Conservation (phyloP, 148 eudicot genomes). For the Simmondsia chinensis region DNA sequence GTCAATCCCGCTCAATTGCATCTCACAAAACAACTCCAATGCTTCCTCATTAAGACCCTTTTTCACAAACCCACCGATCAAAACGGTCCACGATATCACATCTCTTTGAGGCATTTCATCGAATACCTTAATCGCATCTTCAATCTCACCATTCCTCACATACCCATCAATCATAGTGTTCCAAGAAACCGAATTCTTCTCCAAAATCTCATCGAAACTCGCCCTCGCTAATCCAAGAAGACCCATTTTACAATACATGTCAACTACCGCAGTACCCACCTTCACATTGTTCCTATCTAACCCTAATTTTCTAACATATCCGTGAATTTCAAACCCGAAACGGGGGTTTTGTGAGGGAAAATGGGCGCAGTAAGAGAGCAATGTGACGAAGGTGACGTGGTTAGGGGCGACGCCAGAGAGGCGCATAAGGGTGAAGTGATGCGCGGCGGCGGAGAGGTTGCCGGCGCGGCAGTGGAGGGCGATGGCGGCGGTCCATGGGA, state of each 20-base stretch:
- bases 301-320: slow-evolving; percentile 43
- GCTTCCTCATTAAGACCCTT: slow-evolving; percentile 36
- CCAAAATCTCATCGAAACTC: slow-evolving; percentile 35
- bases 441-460: slow-evolving; percentile 30
- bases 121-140: slow-evolving; percentile 41
- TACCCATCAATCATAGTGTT: slow-evolving; percentile 69
- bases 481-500: slow-evolving; percentile 59
- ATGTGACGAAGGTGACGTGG: slow-evolving; percentile 54
- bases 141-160: slow-evolving; percentile 46
- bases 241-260: slow-evolving; percentile 53
- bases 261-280: slow-evolving; percentile 55
- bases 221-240: slow-evolving; percentile 34
- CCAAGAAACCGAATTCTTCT: slow-evolving; percentile 61
- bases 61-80: slow-evolving; percentile 48
- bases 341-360: slow-evolving; percentile 20
- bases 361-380: slow-evolving; percentile 55
- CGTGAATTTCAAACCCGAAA: slow-evolving; percentile 41
- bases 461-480: slow-evolving; percentile 45
- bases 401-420: slow-evolving; percentile 45
- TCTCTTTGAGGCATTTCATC: slow-evolving; percentile 47
- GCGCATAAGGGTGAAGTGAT: slow-evolving; percentile 44
- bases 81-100: slow-evolving; percentile 35
- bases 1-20: slow-evolving; percentile 34
- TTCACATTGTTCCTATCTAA: slow-evolving; percentile 36
- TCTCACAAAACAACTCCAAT: slow-evolving; percentile 36